Evolutionary conservation across 495 filamentous ascomycete genomes (phyloP).

Genomic region (Viridothelium virens): DNA sequence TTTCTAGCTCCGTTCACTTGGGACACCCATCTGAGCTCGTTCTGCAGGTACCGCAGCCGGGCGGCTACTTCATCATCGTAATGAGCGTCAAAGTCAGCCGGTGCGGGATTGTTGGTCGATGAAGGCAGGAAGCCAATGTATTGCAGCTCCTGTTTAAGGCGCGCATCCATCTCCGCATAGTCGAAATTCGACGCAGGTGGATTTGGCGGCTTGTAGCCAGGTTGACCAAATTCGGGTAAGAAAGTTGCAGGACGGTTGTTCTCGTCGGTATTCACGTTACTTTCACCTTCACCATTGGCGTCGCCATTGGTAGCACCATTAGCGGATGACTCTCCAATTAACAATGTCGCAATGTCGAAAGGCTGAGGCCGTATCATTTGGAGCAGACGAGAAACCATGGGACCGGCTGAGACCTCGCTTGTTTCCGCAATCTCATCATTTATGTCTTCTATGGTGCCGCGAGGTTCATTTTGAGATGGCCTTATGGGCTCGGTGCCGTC

Average conservation of each 20-base stretch:
- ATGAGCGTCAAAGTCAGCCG: conserved; percentile 71
- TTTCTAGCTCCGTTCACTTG: conserved; percentile 87
- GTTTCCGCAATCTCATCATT: conserved; percentile 77
- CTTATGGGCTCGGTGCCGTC: conserved; percentile 45
- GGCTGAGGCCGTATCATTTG: conserved; percentile 77
- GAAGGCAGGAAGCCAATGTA: conserved; percentile 81
- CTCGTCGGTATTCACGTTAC: conserved; percentile 51
- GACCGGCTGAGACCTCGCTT: conserved; percentile 84
- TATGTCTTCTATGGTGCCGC: conserved; percentile 76
- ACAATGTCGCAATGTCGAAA: conserved; percentile 40
- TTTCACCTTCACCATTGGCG: conserved; percentile 30
- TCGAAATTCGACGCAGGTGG: conserved; percentile 51
- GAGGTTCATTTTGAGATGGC: conserved; percentile 66
- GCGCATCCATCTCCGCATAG: conserved; percentile 77
- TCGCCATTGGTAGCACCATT: conserved; percentile 49
- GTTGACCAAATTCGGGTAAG: conserved; percentile 24
- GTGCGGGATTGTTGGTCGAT: conserved; percentile 46
- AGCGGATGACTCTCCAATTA: conserved; percentile 43
- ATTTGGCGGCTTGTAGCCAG: conserved; percentile 42
- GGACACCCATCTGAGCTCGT: conserved; percentile 68
- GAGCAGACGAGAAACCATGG: conserved; percentile 73
- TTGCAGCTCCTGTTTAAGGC: conserved; percentile 83
- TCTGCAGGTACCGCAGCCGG: conserved; percentile 75
- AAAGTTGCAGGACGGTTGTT: conserved; percentile 41
- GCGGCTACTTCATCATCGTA: conserved; percentile 92